Evolutionary conservation across 176 grass and related monocot genomes (phyloP).

Genomic region (Paspalum vaginatum): DNA sequence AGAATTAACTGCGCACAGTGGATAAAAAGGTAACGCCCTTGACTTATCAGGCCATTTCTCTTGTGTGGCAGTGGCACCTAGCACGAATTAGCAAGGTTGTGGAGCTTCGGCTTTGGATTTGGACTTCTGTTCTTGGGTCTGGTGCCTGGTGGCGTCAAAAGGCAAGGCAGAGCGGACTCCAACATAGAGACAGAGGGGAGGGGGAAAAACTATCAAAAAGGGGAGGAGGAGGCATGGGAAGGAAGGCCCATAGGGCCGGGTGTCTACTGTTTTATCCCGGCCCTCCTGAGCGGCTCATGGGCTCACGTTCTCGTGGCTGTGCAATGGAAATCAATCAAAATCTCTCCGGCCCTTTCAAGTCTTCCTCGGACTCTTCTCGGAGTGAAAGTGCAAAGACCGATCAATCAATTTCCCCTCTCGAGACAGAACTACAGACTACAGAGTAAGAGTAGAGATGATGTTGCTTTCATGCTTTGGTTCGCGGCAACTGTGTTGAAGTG

Average conservation of each 20-base stretch:
- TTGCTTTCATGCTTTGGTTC: too few species aligned
- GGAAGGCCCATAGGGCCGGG: background rate
- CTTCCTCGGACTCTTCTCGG: background rate
- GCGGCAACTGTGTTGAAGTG: too few species aligned
- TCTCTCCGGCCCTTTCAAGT: background rate
- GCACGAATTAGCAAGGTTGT: background rate
- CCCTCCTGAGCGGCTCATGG: background rate
- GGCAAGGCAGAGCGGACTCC: too few species aligned
- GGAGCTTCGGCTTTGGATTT: background rate
- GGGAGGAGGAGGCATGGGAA: background rate
- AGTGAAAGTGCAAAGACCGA: background rate
- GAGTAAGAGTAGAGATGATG: too few species aligned
- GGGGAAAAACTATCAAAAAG: too few species aligned
- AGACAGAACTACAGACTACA: too few species aligned
- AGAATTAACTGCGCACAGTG: too few species aligned
- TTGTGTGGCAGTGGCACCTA: background rate
- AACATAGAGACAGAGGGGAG: background rate
- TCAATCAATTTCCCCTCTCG: background rate
- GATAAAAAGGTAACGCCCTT: too few species aligned
- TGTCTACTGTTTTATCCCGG: background rate
- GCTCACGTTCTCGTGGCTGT: background rate
- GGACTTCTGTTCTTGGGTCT: background rate
- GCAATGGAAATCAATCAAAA: background rate
- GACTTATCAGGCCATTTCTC: too few species aligned
- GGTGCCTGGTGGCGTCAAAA: too few species aligned